Evolutionary conservation across 176 grass and related monocot species (phyloP), one percentile per base, ranked within the genome.

Genomic region (Poa annua): DNA sequence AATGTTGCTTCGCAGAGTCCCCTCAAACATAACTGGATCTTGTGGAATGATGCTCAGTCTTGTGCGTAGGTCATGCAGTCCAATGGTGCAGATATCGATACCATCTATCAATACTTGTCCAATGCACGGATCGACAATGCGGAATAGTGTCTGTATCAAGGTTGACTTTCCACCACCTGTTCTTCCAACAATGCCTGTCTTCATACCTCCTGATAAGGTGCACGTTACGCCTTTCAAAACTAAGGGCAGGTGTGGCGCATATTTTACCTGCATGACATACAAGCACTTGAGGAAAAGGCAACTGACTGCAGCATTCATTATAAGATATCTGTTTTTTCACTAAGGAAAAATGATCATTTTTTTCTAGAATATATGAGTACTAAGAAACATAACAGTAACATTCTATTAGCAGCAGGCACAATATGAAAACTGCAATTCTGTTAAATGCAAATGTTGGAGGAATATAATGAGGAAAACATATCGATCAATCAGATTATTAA

Each of bases 91-190:
- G 71, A 96, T 89, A 61, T 96, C 86, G 7, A 85, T 36, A 66
- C 79, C 85, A 81, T 96, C 94, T 41, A 96, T 89, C 9, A 96
- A n/a, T 67, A 93, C 54, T 52, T 85, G 53, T 3, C 94, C 94
- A 14, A 65, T 83, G 15, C 77, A 86, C 47, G 88, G 94, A 54
- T 96, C 88, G 0, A 95, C 88, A 47, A 95, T 90, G 16, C 93
- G 78, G 56, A 92, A 95, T 9, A 95, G 71, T n/a, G 88, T 72
- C 68, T 92, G 93, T 44, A 95, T 92, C 90, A 92, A 79, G 34
- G 90, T 96, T 44, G 90, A 90, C 65, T 96, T 92, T 66, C 88
- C 94, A 63, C 88, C 85, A 33, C 94, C 94, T 66, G 88, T 97
- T 69, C 94, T 85, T 24, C 94, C 94, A 15, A 97, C 91, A 52